These are phyloP conservation scores for Lindgomyces ingoldianus DNA, from an alignment of 495 filamentous ascomycete species.

Conservation along the genomic window DNA sequence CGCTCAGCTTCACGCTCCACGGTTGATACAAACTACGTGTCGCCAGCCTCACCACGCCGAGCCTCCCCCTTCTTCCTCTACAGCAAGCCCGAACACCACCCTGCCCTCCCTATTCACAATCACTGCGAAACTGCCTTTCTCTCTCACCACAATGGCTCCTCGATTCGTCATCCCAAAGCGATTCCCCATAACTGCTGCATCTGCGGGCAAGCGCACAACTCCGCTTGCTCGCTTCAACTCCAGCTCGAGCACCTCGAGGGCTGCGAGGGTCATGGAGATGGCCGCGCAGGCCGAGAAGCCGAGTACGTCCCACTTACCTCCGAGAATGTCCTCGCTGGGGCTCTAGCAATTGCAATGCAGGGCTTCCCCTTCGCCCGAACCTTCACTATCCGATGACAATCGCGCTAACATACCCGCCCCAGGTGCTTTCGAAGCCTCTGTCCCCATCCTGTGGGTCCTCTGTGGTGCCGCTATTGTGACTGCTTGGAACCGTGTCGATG, in stretches of 20 bases:
- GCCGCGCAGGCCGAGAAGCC: constrained; percentile 24
- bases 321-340: background rate
- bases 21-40: background rate
- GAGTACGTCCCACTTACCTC: constrained; percentile 6
- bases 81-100: background rate
- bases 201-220: constrained; percentile 11
- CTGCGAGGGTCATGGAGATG: constrained; percentile 19
- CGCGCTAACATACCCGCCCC: background rate
- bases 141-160: constrained; percentile 15
- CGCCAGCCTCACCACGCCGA: background rate
- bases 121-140: too few species aligned
- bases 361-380: background rate
- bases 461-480: constrained; percentile 8
- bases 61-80: background rate
- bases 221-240: constrained; percentile 18
- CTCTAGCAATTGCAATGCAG: background rate
- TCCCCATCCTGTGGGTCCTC: constrained; percentile 23
- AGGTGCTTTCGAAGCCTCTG: constrained; percentile 20
- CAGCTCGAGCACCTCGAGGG: background rate
- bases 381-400: background rate
- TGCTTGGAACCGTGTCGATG: constrained; percentile 21
- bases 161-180: constrained; percentile 9
- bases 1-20: too few species aligned
- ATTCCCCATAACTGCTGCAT: constrained; percentile 16
- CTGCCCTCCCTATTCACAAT: too few species aligned